Conservation (phyloP, 2,329 filamentous ascomycete genomes). For the Calonectria pseudoreteaudii region DNA sequence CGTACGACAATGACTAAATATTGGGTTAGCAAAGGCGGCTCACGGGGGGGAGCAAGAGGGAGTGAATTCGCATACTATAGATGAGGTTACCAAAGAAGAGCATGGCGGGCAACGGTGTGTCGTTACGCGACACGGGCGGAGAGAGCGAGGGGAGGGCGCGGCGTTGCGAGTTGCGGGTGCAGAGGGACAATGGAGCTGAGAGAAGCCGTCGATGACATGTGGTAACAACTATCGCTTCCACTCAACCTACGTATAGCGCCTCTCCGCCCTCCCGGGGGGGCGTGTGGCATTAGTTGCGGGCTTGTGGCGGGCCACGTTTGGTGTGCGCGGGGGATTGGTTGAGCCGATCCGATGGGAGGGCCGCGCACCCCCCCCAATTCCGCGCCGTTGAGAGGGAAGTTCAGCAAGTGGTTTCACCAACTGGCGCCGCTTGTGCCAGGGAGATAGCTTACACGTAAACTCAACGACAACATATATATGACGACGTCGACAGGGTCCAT, state of each 20-base stretch:
- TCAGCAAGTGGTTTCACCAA: neutral
- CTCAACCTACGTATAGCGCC: conserved; percentile 22
- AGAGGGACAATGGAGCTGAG: conserved; percentile 22
- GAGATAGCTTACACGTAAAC: conserved; percentile 12
- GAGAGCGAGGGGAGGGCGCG: neutral
- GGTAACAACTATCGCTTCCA: conserved; percentile 16
- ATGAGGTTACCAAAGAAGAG: conserved; percentile 79
- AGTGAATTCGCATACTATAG: conserved; percentile 59
- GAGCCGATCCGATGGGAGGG: conserved; percentile 45
- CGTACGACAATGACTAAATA: conserved; percentile 67
- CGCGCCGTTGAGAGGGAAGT: neutral
- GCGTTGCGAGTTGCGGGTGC: conserved; percentile 8
- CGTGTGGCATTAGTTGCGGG: neutral
- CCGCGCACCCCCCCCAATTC: neutral
- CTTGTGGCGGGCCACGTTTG: conserved; percentile 19
- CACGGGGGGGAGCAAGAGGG: neutral
- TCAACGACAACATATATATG: neutral
- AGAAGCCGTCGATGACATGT: conserved; percentile 24
- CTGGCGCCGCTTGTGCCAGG: neutral
- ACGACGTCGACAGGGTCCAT: neutral
- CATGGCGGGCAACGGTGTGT: conserved; percentile 58
- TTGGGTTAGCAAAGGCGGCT: conserved; percentile 26
- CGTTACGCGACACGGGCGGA: neutral
- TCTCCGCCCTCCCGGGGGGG: neutral
- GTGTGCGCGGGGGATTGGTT: conserved; percentile 45